A percentile compares a stretch with the other conserved stretches of the same genome.
These are phyloP conservation scores for Hypoxylon sp. DNA, from an alignment of 2,329 filamentous ascomycete species.

Conservation along the genomic window DNA sequence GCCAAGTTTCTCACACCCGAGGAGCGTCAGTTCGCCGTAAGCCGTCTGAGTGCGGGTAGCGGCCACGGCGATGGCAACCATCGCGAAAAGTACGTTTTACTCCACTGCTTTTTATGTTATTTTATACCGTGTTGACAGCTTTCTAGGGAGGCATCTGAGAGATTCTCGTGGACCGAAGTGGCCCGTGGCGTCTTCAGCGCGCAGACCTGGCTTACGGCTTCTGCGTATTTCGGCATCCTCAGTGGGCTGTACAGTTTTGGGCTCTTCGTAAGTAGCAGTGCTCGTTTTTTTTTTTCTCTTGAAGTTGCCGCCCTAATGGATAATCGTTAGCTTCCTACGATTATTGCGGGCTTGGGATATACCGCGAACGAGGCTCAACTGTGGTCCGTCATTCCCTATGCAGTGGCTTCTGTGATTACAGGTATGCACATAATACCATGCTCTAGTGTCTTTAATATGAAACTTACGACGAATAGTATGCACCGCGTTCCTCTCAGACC, in stretches of 20 bases:
- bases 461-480: slow-evolving; percentile 56
- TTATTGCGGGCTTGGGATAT: slow-evolving; percentile 71
- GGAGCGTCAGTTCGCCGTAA: slow-evolving; percentile 66
- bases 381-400: slow-evolving; percentile 76
- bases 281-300: not conserved
- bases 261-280: slow-evolving; percentile 67
- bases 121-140: slow-evolving; percentile 38
- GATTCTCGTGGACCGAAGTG: slow-evolving; percentile 74
- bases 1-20: slow-evolving; percentile 68
- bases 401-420: slow-evolving; percentile 70
- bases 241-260: slow-evolving; percentile 74
- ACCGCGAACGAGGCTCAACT: slow-evolving; percentile 72
- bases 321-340: slow-evolving; percentile 69
- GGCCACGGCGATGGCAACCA: slow-evolving; percentile 48
- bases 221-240: slow-evolving; percentile 72
- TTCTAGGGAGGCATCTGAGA: slow-evolving; percentile 59
- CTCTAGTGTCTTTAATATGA: slow-evolving; percentile 3
- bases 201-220: slow-evolving; percentile 75
- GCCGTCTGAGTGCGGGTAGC: slow-evolving; percentile 59
- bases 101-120: not conserved
- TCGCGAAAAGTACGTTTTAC: slow-evolving; percentile 53
- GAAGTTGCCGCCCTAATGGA: slow-evolving; percentile 1
- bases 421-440: slow-evolving; percentile 54
- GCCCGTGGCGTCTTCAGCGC: slow-evolving; percentile 71
- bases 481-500: slow-evolving; percentile 72